Conservation (phyloP, 169 alveolate genomes). For the Prorocentrum cordatum region DNA sequence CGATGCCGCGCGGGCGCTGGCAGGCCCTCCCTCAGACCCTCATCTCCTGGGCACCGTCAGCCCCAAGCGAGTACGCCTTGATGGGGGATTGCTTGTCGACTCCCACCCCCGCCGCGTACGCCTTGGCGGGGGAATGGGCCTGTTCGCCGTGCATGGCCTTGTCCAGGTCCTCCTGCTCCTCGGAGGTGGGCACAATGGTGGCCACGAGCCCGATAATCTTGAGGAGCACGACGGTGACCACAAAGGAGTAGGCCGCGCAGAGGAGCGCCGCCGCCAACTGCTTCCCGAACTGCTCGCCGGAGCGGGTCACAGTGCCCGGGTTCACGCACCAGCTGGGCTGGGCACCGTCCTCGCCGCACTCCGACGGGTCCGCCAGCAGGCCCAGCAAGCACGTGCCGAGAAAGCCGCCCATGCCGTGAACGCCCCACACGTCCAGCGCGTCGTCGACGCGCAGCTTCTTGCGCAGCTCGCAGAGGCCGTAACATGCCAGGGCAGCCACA, state of each 20-base stretch:
- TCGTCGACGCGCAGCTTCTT: slow-evolving; percentile 53
- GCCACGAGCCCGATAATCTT: no score
- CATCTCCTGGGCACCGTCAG: no score
- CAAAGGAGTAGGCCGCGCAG: slow-evolving; percentile 6
- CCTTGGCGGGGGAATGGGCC: no score
- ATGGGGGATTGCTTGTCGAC: no score
- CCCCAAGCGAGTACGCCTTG: no score
- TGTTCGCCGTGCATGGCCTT: no score
- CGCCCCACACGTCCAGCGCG: slow-evolving; percentile 63
- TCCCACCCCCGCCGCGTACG: no score
- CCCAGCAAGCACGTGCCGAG: neutral
- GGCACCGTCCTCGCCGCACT: neutral
- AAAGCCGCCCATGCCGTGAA: slow-evolving; percentile 68
- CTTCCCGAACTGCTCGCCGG: neutral
- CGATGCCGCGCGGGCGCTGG: no score
- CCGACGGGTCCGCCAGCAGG: neutral
- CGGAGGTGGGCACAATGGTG: no score
- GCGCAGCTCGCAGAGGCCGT: slow-evolving; percentile 28
- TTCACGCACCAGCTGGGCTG: neutral
- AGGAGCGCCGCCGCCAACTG: slow-evolving; percentile 4
- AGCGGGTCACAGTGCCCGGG: neutral
- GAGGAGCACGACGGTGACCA: neutral
- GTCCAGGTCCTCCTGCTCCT: no score
- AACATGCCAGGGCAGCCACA: slow-evolving; percentile 43
- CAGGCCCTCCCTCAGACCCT: no score